Evolutionary conservation across 208 protist species (phyloP), one percentile per base, ranked within the genome.

Genomic region (Crithidia acanthocephali): DNA sequence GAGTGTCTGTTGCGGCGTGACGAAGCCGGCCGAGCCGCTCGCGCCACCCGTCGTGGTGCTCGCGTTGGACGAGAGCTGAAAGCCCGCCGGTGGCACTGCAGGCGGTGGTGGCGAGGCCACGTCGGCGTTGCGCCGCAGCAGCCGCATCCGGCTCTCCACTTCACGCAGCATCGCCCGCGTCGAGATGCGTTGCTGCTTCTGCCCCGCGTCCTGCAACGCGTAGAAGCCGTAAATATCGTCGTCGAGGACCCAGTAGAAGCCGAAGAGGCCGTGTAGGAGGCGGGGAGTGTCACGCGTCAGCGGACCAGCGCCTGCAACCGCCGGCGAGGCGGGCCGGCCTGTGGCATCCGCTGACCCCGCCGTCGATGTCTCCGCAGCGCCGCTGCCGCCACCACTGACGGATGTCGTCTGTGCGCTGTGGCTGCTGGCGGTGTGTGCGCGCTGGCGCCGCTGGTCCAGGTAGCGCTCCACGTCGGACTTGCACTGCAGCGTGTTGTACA

Each of bases 201-300:
- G 58, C 30, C 47, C 57, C 2, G 59, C 10, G 3, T 28, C 56
- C 47, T 60, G 27, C 13, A 76, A 59, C 32, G 66, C 55, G 64
- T 81, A 73, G 47, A 97, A 93, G 62, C 64, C 63, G 52, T 81
- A 86, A 58, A 97, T 92, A 61, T 97, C 93, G 68, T 97, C 93
- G 45, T 97, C 93, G n/a, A 97, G 66, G 0, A 97, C 91, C 91
- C 93, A 97, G 68, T 91, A 91, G 35, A 80, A 83, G 20, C 83
- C 86, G 25, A 80, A 73, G 37, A 91, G 70, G 9, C 73, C 55
- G 65, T 91, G 86, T n/a, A 74, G 77, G 9, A 73, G 69, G 32
- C 51, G 51, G 1, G 66, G 75, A 44, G 56, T 58, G 63, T 51
- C 72, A 18, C 65, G 59, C 18, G 45, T 30, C 30, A 22, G 28